Evolutionary conservation across 1,139 yeast species (phyloP), one percentile per base, ranked within the genome.

Genomic region (Lodderomyces orthopsilosis): DNA sequence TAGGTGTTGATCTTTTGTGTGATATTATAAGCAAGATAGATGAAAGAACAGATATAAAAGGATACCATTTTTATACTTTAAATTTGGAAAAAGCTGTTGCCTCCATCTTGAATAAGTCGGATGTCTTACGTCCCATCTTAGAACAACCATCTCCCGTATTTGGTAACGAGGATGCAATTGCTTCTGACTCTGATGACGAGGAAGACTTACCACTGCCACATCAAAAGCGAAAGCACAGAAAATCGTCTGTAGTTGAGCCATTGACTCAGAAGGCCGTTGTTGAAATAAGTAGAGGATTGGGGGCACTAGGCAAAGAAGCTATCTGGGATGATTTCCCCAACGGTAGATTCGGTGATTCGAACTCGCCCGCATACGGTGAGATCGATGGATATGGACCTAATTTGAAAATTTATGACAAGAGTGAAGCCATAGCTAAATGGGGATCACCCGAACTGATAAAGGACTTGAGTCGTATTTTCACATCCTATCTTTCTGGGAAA

Each of bases 291-390:
- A 77, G 85, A 21, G 96, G 96, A 40, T 84, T 85, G 51, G 96
- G 96, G 36, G 79, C 86, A 2, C 61, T 88, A 37, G 96, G 96
- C 21, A 81, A 91, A 52, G 95, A 88, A 62, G 97, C 96, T 8
- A 88, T 94, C 2, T 93, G 98, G 98, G 98, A 93, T 69, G 98
- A 93, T 58, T 93, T 89, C 63, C 95, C 98, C 14, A 93, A 93
- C 60, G 98, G 98, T 57, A 79, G 98, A 66, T 93, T 90, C 63
- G 97, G 98, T 65, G 97, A 94, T 65, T 89, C 98, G 0, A 76
- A 95, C 54, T 90, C 98, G 27, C 98, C 98, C 5, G 93, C 98
- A 0, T 93, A 86, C 65, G 98, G 98, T 67, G 97, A 91, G 63
- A 87, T 91, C 57, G 97, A 91, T 60, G 98, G 98, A 27, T 93